Evolutionary conservation across 2,329 filamentous ascomycete genomes (phyloP).

Genomic region (Talaromyces piceae): DNA sequence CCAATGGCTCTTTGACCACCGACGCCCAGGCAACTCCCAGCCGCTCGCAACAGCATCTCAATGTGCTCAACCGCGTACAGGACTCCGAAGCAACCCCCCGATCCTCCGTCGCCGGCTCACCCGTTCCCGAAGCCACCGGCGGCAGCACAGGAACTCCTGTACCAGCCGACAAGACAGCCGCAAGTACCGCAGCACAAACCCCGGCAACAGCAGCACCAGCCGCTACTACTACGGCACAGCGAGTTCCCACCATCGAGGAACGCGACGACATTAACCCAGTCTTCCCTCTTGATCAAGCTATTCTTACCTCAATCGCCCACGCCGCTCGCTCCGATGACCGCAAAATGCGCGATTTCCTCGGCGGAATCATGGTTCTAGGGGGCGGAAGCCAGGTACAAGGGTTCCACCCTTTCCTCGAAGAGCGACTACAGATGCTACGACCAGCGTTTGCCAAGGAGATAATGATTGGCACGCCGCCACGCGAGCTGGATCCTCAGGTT

Average conservation of each 20-base stretch:
- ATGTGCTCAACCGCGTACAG: slow-evolving; percentile 60
- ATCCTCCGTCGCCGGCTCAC: slow-evolving; percentile 80
- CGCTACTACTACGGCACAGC: no score
- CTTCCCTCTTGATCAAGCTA: slow-evolving; percentile 78
- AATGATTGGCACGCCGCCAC: slow-evolving; percentile 61
- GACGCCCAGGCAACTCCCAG: slow-evolving; percentile 39
- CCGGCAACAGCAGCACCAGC: slow-evolving; percentile 13
- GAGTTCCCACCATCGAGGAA: slow-evolving; percentile 45
- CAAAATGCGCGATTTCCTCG: slow-evolving; percentile 82
- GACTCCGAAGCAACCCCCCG: slow-evolving; percentile 69
- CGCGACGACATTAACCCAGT: slow-evolving; percentile 75
- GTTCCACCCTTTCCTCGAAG: slow-evolving; percentile 76
- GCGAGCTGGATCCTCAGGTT: slow-evolving; percentile 96
- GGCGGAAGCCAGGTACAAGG: slow-evolving; percentile 74
- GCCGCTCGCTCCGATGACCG: slow-evolving; percentile 85
- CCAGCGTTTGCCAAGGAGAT: slow-evolving; percentile 60
- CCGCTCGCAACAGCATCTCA: slow-evolving; percentile 53
- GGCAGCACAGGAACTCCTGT: slow-evolving; percentile 33
- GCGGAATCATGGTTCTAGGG: slow-evolving; percentile 83
- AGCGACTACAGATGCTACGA: slow-evolving; percentile 61
- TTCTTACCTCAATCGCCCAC: slow-evolving; percentile 80
- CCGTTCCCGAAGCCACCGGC: slow-evolving; percentile 72
- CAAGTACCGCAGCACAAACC: not conserved
- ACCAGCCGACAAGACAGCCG: slow-evolving; percentile 17
- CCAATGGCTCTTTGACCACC: slow-evolving; percentile 13